These are phyloP conservation scores for Epichloe sp. DNA, from an alignment of 2,329 filamentous ascomycete species.

Conservation along the genomic window DNA sequence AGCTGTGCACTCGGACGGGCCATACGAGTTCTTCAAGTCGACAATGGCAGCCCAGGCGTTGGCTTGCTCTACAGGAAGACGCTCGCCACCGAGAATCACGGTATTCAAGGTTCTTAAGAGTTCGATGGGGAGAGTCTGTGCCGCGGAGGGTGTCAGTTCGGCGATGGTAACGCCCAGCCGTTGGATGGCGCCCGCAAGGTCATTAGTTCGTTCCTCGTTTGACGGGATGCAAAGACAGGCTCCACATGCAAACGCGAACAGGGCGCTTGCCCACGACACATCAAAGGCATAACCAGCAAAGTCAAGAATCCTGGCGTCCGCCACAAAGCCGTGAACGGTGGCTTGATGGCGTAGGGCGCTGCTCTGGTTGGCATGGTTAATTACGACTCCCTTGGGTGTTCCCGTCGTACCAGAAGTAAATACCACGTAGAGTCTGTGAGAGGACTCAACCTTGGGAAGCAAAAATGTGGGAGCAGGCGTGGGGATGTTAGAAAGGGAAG, in stretches of 20 bases:
- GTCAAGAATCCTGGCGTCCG: not conserved
- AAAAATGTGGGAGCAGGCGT: not conserved
- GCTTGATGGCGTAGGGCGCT: no score
- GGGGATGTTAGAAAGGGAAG: no score
- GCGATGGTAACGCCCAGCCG: constrained; percentile 28
- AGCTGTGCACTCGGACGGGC: constrained; percentile 1
- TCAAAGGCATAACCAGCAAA: constrained; percentile 8
- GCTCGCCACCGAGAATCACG: not conserved
- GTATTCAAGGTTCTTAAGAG: not conserved
- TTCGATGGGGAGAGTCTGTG: not conserved
- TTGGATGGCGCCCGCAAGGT: constrained; percentile 28
- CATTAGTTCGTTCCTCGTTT: constrained; percentile 31
- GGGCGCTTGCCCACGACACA: constrained; percentile 3
- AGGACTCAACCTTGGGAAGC: constrained; percentile 1
- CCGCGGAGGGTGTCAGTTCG: constrained; percentile 26
- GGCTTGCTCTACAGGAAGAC: not conserved
- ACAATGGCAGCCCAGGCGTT: not conserved
- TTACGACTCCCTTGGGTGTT: constrained; percentile 13
- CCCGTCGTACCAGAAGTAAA: constrained; percentile 11
- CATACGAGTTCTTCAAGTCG: not conserved
- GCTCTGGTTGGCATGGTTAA: constrained; percentile 7
- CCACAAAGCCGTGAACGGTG: no score
- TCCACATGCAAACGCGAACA: constrained; percentile 3
- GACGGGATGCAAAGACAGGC: constrained; percentile 8
- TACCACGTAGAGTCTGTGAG: constrained; percentile 7